These are phyloP conservation scores for Brassica cretica DNA, from an alignment of 345 rosid species.

Conservation along the genomic window DNA sequence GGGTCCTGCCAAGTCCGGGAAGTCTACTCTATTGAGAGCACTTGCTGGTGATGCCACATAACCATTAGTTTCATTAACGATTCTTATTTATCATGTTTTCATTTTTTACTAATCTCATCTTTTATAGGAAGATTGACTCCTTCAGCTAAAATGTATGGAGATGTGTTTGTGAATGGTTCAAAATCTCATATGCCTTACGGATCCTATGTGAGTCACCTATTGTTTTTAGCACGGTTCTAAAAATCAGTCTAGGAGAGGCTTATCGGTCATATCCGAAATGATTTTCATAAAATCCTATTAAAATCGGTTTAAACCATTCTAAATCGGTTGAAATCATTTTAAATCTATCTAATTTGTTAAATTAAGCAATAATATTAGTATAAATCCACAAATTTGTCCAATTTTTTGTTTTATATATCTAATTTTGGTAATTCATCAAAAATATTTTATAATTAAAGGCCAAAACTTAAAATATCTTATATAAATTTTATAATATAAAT, in stretches of 20 bases:
- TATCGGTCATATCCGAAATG: too few relatives aligned
- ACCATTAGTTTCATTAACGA: background rate
- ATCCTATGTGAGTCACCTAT: background rate
- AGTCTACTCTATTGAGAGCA: constrained; percentile 86
- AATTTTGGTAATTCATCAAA: too few relatives aligned
- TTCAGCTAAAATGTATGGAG: background rate
- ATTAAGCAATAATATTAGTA: too few relatives aligned
- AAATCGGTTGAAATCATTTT: too few relatives aligned
- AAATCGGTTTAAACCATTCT: too few relatives aligned
- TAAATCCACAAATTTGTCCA: too few relatives aligned
- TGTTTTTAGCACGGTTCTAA: background rate
- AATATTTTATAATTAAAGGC: background rate
- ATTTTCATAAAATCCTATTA: too few relatives aligned
- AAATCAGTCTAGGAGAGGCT: too few relatives aligned
- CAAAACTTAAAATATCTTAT: too few relatives aligned
- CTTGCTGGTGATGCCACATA: constrained; percentile 65
- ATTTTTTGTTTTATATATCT: too few relatives aligned
- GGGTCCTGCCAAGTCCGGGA: constrained; percentile 99
- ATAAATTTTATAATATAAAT: too few relatives aligned
- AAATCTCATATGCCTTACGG: background rate
- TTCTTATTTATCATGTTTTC: background rate
- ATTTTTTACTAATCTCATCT: constrained; percentile 17
- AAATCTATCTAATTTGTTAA: too few relatives aligned
- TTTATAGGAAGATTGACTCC: constrained; percentile 61
- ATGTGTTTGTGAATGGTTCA: background rate